Evolutionary conservation across 129 eudicot species (phyloP).

Genomic region (Flaveria sonorensis): DNA sequence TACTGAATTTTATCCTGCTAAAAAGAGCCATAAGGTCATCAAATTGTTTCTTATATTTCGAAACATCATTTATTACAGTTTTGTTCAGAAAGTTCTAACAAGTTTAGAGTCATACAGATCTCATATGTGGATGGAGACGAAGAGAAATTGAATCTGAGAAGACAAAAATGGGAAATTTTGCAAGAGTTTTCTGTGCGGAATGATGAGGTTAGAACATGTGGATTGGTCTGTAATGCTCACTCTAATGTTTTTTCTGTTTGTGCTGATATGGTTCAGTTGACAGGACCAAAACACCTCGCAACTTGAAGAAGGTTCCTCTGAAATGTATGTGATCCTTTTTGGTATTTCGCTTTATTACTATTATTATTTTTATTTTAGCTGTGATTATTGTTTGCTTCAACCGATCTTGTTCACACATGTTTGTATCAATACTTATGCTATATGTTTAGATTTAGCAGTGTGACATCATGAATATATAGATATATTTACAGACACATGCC

Average conservation of each 20-base stretch:
- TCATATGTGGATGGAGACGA: slow-evolving; percentile 72
- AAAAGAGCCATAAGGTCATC: slow-evolving; percentile 71
- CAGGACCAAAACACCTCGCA: slow-evolving; percentile 50
- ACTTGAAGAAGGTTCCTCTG: slow-evolving; percentile 59
- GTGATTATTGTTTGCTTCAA: not conserved
- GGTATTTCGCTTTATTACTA: slow-evolving; percentile 3
- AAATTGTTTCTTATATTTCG: not conserved
- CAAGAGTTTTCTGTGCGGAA: slow-evolving; percentile 34
- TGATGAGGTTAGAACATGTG: slow-evolving; percentile 47
- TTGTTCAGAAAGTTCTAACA: slow-evolving; percentile 2
- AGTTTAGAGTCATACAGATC: slow-evolving; percentile 47
- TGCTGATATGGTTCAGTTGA: slow-evolving; percentile 31
- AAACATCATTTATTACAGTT: not conserved
- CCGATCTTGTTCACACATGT: not conserved
- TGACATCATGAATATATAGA: not conserved
- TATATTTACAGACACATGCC: not conserved
- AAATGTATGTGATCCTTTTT: slow-evolving; percentile 53
- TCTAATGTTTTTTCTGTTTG: slow-evolving; percentile 12
- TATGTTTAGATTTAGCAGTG: not conserved
- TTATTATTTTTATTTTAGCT: not conserved
- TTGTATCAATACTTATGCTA: not conserved
- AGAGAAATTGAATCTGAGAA: slow-evolving; percentile 53
- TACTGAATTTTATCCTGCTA: slow-evolving; percentile 51
- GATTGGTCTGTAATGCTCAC: not conserved
- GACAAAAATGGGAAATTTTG: slow-evolving; percentile 61